Conservation (phyloP, 208 protist genomes). For the Wallacemonas sp. region DNA sequence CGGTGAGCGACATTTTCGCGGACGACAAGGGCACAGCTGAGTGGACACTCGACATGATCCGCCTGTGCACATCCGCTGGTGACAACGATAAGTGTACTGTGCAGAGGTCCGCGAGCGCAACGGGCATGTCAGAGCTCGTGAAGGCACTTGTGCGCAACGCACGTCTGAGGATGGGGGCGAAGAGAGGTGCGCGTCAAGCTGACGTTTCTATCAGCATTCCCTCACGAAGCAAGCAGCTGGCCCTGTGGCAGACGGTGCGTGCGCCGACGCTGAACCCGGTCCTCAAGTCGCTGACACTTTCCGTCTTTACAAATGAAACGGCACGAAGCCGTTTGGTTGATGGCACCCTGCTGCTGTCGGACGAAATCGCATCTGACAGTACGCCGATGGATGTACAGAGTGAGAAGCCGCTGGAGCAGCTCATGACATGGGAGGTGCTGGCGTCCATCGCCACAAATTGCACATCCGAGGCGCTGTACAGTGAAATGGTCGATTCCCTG, state of each 20-base stretch:
- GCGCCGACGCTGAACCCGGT: slow-evolving; percentile 28
- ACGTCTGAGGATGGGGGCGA: not conserved
- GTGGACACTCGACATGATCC: slow-evolving; percentile 55
- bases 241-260: slow-evolving; percentile 51
- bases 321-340: slow-evolving; percentile 20
- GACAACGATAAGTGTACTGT: not conserved
- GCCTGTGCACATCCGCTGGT: slow-evolving; percentile 20
- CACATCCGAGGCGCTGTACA: slow-evolving; percentile 37
- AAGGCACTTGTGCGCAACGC: slow-evolving; percentile 1
- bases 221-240: slow-evolving; percentile 60
- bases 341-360: slow-evolving; percentile 5
- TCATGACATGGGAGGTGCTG: slow-evolving; percentile 43
- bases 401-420: slow-evolving; percentile 9
- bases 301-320: slow-evolving; percentile 37
- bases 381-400: slow-evolving; percentile 1
- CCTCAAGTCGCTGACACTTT: slow-evolving; percentile 38
- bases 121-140: not conserved
- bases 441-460: slow-evolving; percentile 70
- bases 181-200: too few species aligned
- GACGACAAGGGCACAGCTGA: slow-evolving; percentile 17
- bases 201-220: too few species aligned
- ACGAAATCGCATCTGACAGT: not conserved
- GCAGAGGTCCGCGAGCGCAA: not conserved
- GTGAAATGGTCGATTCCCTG: slow-evolving; percentile 32
- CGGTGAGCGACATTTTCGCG: slow-evolving; percentile 31